Base-by-base conservation (phyloP, 2,329 filamentous ascomycete species). In the Colletotrichum sp. region DNA sequence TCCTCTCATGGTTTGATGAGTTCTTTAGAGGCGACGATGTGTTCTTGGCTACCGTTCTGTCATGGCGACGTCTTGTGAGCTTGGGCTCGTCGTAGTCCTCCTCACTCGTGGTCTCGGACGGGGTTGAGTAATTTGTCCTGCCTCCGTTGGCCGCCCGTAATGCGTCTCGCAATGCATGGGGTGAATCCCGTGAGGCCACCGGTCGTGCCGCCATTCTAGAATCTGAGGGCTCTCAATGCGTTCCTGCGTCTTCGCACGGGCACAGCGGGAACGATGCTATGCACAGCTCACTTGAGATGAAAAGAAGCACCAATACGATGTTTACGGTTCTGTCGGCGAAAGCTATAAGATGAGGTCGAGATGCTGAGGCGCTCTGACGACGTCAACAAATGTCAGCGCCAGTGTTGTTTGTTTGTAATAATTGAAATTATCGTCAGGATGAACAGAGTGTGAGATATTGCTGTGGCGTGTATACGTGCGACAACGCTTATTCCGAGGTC, bases 51-150 rank as follows among this genome's bases (percentile, higher is more conserved):
- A 16, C 39, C 6, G 63, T 24, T 65, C 18, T 55, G 34, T 39
- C 39, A 16, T 64, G 49, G 28, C 28, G 52, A 18, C 36, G 36
- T 59, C 28, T 71, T 57, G 71, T 39, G 9, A 21, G 36, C 34
- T 52, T 76, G 21, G 65, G 44, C 18, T 86, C 84, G 36, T 88
- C 86, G 63, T 88, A 88, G 71, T 88, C 87, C 77, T 88, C 87
- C 70, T 87, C 87, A 49, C 86, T 88, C 3, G 86, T 81, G 16
- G 84, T 87, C 16, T 87, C 87, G 3, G 85, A 87, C 36, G 80
- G 78, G 76, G 78, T 39, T 6, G 70, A 30, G n/a, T 21, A 30
- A 12, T 34, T 59, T 12, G 55, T 36, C 28, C 52, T 71, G 36
- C 72, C 75, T 32, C 60, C 66, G 28, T 59, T 52, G 18, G 77